Percentiles rank a stretch among this genome's conserved stretches.
Conservation (phyloP, 2,329 filamentous ascomycete species). For the Venturia carpophila region DNA sequence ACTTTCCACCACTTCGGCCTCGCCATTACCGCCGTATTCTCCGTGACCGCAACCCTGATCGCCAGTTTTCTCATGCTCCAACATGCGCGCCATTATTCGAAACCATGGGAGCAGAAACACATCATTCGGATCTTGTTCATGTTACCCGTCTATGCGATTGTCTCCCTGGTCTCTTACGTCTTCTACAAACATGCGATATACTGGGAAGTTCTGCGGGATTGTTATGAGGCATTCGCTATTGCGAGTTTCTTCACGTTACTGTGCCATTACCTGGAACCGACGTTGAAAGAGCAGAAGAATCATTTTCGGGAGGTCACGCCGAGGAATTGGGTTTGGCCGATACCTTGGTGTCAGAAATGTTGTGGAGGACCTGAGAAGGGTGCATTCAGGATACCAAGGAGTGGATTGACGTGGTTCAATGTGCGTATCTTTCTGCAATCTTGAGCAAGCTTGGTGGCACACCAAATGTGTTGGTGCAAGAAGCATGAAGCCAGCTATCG, state of each 20-base stretch:
- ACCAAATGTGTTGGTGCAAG: neutral
- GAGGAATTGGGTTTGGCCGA: conserved; percentile 62
- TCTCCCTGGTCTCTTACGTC: conserved; percentile 64
- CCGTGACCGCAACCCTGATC: conserved; percentile 42
- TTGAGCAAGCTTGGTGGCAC: neutral
- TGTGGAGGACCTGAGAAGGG: conserved; percentile 60
- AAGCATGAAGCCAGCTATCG: neutral
- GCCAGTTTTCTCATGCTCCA: conserved; percentile 48
- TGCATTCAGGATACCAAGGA: conserved; percentile 64
- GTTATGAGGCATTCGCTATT: conserved; percentile 84
- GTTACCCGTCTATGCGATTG: conserved; percentile 71
- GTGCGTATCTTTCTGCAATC: conserved; percentile 32
- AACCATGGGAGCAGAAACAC: conserved; percentile 53
- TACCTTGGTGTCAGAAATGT: conserved; percentile 62
- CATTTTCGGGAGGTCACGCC: conserved; percentile 65
- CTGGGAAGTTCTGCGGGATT: conserved; percentile 72
- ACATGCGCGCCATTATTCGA: conserved; percentile 53
- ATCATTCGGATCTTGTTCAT: conserved; percentile 86
- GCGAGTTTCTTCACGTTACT: conserved; percentile 78
- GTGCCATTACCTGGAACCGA: conserved; percentile 71
- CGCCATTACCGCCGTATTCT: conserved; percentile 46
- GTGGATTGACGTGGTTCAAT: conserved; percentile 86
- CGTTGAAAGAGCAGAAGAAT: conserved; percentile 71
- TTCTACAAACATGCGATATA: conserved; percentile 75
- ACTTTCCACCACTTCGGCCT: conserved; percentile 51